Base-by-base conservation (phyloP, 2,329 filamentous ascomycete species). In the Stemphylium lycopersici region DNA sequence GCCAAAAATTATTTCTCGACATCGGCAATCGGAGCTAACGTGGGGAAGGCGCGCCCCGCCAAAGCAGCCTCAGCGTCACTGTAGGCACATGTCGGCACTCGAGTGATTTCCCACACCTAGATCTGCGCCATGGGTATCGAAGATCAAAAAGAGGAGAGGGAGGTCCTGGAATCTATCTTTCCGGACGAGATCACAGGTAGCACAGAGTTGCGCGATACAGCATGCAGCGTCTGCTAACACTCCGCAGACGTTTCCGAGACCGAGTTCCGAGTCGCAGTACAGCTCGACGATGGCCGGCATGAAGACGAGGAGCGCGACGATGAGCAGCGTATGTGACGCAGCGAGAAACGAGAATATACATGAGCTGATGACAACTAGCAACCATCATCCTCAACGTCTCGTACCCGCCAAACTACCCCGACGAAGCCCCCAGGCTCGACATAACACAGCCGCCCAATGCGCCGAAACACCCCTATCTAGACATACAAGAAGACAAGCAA, bases 81-180 rank as follows among this genome's bases (percentile, higher is more conserved):
- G 34, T 29, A 36, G 20, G 8, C 7, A 32, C 42, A 47, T 32
- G 39, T 44, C 22, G 47, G 36, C 22, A 49, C 44, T 48, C 22
- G 33, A 46, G 40, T 37, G 20, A 18, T 42, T 36, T 36, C 16
- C 43, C 47, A 44, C 24, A 45, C 15, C 65, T 26, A 57, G 56
- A 45, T 18, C 67, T 34, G 24, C 61, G 55, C 46, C 50, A 83
- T 83, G 80, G 80, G 80, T 22, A 65, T 75, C 55, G 93, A 98
- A 82, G 95, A 99, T 57, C 95, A 99, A 77, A 80, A 88, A 63
- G 95, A 99, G 79, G 95, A 99, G 83, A 88, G 93, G 58, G 95
- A 99, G 77, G 93, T 99, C 67, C 91, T 99, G 73, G 91, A 96
- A 72, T 97, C 93, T 57, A 99, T 99, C 72, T 99, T 98, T 67